Evolutionary conservation across 1,284 basidiomycete species (phyloP), one percentile per base, ranked within the genome.

Genomic region (Ustilago trichophora): DNA sequence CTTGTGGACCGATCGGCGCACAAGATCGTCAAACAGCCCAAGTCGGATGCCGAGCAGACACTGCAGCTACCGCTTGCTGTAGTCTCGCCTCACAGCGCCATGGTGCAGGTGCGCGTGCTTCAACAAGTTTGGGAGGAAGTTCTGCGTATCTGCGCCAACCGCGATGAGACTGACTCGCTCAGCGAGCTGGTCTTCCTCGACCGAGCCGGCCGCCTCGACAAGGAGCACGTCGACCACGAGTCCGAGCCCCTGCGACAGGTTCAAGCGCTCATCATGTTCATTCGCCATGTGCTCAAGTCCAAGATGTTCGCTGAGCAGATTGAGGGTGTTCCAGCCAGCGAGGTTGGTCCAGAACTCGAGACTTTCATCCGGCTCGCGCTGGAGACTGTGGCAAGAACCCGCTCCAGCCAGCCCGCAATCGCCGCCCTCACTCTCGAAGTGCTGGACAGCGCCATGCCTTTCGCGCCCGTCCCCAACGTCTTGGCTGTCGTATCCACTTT

Each of bases 1-100:
- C 85, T 98, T 11, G 85, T 93, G 1, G 92, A 95, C 75, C 91
- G 90, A 64, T 85, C 86, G 3, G 86, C 88, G 6, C 90, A 88
- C 75, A 88, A 91, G 88, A 85, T 88, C 7, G 82, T 91, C 37
- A 84, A 86, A 3, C 88, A 91, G 73, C 83, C 90, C 10, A 29
- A 45, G 3, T 44, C 38, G 18, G 71, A 67, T 26, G 70, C 47
- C 11, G 63, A 55, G 38, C 49, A 57, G 45, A 80, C 84, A 34
- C 80, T 94, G 88, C 82, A 86, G 21, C 83, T 94, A 10, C 89
- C 91, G 1, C 83, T 88, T 8, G 80, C 85, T 16, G 55, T 77
- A 13, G 75, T 86, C 33, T 87, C 85, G 85, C 87, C 73, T 38
- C 87, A 88, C 64, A 87, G 87, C 53, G 68, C 84, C 3, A 77